Evolutionary conservation across 2,329 filamentous ascomycete genomes (phyloP), one percentile per base, ranked within the genome.

Genomic region (Paecilomyces niveus): DNA sequence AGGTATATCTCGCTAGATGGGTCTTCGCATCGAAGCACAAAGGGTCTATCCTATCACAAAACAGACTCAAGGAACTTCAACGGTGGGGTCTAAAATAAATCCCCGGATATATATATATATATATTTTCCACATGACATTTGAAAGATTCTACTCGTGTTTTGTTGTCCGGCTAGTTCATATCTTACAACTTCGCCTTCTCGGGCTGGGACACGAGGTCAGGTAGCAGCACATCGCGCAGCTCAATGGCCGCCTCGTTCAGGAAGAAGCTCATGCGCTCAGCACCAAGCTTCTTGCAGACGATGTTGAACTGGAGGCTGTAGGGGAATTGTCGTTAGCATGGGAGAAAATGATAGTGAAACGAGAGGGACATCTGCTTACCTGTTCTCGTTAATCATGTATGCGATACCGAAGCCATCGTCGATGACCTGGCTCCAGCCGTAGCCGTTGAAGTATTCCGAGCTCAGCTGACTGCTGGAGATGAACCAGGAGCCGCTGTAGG

Each of bases 321-420:
- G 49, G 26, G 26, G 3, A 29, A 29, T 29, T 29, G 4, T 6
- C 7, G 24, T 53, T 59, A 54, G 39, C 22, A 49, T 18, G 8
- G 5, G 31, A 31, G 2, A 26, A 31, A 54, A 6, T 18, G 49
- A 53, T 49, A 29, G 26, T 3, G 35, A 31, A 24, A 58, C 24
- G 2, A 31, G 26, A 24, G 6, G 51, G 50, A 21, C 11, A 49
- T 51, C 24, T 32, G 70, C 80, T 75, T 72, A 90, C 88, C 86
- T 92, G 76, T 97, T 96, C 82, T 97, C 93, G 73, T 99, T 99
- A 75, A 99, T 97, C 94, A 99, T 99, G 75, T 99, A 99, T 45
- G 94, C 94, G 71, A 99, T 96, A 64, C 94, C 94, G 77, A 94
- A 99, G 31, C 94, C 94, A 61, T 89, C 90, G 70, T 97, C 92